Evolutionary conservation across 2,329 filamentous ascomycete species (phyloP).

Genomic region (Clarireedia monteithiana): DNA sequence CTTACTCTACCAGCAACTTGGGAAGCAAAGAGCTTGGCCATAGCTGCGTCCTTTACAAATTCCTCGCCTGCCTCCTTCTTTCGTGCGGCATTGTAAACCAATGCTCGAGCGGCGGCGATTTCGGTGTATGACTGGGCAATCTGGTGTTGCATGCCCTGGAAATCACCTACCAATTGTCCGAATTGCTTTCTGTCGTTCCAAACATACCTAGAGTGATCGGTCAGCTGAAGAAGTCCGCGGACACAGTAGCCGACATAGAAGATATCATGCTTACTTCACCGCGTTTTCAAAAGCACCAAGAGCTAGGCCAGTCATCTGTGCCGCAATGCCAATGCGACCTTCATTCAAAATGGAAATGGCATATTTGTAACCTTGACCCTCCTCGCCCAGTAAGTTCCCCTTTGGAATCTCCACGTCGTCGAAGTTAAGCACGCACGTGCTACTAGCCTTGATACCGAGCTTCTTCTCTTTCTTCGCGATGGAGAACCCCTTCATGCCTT

Average conservation of each 20-base stretch:
- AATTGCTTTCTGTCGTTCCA: slow-evolving; percentile 99
- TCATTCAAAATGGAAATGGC: slow-evolving; percentile 92
- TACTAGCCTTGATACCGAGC: slow-evolving; percentile 90
- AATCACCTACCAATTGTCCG: slow-evolving; percentile 84
- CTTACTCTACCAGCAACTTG: slow-evolving; percentile 87
- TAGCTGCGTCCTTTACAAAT: slow-evolving; percentile 92
- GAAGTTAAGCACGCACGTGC: slow-evolving; percentile 95
- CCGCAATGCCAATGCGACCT: slow-evolving; percentile 93
- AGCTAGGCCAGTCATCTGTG: slow-evolving; percentile 96
- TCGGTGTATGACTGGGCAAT: slow-evolving; percentile 93
- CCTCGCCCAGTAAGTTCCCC: slow-evolving; percentile 79
- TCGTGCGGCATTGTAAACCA: slow-evolving; percentile 92
- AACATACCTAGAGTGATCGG: slow-evolving; percentile 54
- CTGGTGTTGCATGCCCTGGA: slow-evolving; percentile 99
- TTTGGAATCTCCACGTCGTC: slow-evolving; percentile 89
- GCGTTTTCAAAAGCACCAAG: slow-evolving; percentile 95
- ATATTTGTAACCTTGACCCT: slow-evolving; percentile 95
- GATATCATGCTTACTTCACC: slow-evolving; percentile 48
- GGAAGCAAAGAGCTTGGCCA: slow-evolving; percentile 93
- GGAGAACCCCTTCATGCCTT: slow-evolving; percentile 78
- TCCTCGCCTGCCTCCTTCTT: slow-evolving; percentile 98
- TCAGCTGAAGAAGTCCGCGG: slow-evolving; percentile 13
- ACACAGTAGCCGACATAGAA: slow-evolving; percentile 1
- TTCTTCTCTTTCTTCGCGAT: slow-evolving; percentile 99
- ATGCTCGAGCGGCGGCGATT: slow-evolving; percentile 80